phyloP scores from a whole-genome alignment of 2,329 filamentous ascomycete genomes.

The Dothistroma septosporum region DNA sequence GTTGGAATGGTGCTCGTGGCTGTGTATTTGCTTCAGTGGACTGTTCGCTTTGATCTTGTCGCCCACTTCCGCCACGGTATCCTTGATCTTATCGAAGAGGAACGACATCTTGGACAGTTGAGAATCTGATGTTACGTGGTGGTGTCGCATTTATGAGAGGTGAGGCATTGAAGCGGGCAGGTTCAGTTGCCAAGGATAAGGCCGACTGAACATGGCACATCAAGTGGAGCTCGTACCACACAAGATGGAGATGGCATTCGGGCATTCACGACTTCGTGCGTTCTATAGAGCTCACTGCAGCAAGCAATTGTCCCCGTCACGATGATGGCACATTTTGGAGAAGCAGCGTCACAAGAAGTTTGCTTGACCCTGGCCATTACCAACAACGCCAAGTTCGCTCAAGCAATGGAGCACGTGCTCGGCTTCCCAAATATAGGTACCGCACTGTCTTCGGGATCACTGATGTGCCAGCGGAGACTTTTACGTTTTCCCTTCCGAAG shows the following conservation, averaged over 20 bases:
- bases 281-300: not conserved
- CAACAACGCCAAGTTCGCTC: not conserved
- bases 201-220: not conserved
- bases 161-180: not conserved
- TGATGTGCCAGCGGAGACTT: not conserved
- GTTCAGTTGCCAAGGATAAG: conserved; percentile 2
- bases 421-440: not conserved
- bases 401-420: not conserved
- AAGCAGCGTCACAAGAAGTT: not conserved
- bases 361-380: not conserved
- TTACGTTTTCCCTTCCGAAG: not conserved
- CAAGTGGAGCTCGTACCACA: no score
- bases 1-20: conserved; percentile 43
- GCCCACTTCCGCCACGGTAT: conserved; percentile 49
- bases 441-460: not conserved
- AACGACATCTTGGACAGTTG: conserved; percentile 23
- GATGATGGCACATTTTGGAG: not conserved
- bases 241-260: not conserved
- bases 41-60: conserved; percentile 49
- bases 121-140: not conserved
- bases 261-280: not conserved
- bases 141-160: not conserved
- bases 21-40: conserved; percentile 44
- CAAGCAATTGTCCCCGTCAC: not conserved
- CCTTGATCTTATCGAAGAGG: conserved; percentile 55